A percentile compares a stretch with the other conserved stretches of the same genome.
Conservation (phyloP, 306 rosid genomes). For the Glycine soja region DNA sequence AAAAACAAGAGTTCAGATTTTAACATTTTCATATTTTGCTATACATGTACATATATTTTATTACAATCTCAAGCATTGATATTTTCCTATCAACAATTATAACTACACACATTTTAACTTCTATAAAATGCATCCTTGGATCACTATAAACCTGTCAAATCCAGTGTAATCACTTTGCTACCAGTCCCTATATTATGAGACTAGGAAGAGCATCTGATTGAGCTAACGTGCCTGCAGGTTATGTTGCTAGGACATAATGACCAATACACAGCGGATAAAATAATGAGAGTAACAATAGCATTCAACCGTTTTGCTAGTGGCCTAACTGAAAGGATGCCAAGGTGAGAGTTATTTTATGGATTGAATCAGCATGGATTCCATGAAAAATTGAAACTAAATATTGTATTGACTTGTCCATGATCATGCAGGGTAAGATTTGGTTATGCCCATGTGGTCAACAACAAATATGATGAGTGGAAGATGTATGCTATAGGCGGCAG, state of each 20-base stretch:
- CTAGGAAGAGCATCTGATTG: neutral
- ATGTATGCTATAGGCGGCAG: constrained; percentile 96
- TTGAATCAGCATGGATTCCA: neutral
- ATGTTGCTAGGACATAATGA: constrained; percentile 89
- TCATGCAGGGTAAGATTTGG: constrained; percentile 85
- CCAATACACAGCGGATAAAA: constrained; percentile 57
- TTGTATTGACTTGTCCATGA: neutral
- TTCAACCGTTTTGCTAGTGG: constrained; percentile 55
- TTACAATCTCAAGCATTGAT: neutral
- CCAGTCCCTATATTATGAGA: neutral
- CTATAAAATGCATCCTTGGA: too few species aligned
- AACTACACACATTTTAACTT: too few species aligned
- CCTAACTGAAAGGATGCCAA: constrained; percentile 80
- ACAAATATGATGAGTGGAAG: constrained; percentile 74
- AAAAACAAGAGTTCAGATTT: too few species aligned
- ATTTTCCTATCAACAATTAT: neutral
- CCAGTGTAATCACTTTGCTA: too few species aligned
- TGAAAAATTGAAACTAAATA: neutral
- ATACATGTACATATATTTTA: neutral
- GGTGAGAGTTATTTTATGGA: constrained; percentile 50
- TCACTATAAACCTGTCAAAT: too few species aligned
- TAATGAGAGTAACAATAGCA: constrained; percentile 59
- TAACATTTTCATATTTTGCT: too few species aligned
- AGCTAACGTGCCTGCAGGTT: constrained; percentile 59
- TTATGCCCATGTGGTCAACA: constrained; percentile 86